phyloP scores from a whole-genome alignment of 106 monocot species.

The Dendrobium catenatum region DNA sequence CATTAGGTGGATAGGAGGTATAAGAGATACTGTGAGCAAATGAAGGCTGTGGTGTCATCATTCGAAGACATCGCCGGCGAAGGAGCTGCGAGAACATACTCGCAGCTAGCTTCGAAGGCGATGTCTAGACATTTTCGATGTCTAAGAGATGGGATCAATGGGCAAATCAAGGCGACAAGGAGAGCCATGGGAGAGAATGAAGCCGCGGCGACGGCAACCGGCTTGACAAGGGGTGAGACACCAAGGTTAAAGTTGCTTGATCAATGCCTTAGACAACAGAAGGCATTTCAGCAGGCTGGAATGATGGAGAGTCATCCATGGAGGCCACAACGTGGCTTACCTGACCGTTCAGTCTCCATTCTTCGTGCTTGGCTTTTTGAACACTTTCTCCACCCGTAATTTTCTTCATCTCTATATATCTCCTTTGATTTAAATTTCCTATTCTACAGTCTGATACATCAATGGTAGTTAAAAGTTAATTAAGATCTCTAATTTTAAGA shows the following conservation, averaged over 20 bases:
- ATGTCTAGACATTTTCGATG: conserved; percentile 54
- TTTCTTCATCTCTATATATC: too few species aligned
- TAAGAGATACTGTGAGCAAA: conserved; percentile 40
- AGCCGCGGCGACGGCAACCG: conserved; percentile 23
- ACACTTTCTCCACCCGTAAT: conserved; percentile 15
- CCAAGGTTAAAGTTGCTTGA: conserved; percentile 57
- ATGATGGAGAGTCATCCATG: conserved; percentile 28
- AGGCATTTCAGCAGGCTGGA: conserved; percentile 48
- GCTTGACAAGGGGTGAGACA: conserved; percentile 47
- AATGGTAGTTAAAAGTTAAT: too few species aligned
- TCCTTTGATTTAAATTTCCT: too few species aligned
- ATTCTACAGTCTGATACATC: too few species aligned
- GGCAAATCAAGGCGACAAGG: conserved; percentile 28
- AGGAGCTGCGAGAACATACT: conserved; percentile 33
- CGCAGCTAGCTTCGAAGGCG: conserved; percentile 41
- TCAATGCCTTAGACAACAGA: conserved; percentile 49
- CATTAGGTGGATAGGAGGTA: conserved; percentile 22
- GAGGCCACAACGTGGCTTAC: conserved; percentile 11
- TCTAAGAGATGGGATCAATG: conserved; percentile 33
- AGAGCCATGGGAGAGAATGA: conserved; percentile 52
- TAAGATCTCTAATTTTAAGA: too few species aligned
- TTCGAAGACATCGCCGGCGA: conserved; percentile 40
- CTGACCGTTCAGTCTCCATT: conserved; percentile 13
- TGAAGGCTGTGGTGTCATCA: conserved; percentile 29
- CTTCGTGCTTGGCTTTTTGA: conserved; percentile 17